Evolutionary conservation across 345 rosid species (phyloP).

Genomic region (Melaleuca quinquenervia): DNA sequence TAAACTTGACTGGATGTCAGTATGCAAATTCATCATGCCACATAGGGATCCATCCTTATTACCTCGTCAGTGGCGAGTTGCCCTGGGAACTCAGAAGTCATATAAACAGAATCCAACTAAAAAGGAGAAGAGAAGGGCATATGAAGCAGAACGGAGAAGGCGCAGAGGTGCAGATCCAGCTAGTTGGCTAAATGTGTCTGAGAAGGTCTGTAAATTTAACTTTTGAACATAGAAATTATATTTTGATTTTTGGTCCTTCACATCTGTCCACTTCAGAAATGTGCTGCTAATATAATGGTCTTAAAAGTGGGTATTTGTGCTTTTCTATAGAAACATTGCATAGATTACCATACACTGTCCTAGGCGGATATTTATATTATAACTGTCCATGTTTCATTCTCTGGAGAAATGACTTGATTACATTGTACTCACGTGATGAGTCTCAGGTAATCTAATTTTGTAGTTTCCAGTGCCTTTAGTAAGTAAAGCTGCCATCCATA

Average conservation of each 20-base stretch:
- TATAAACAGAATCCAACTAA: slow-evolving; percentile 62
- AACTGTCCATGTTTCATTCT: neutral
- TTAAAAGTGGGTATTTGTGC: neutral
- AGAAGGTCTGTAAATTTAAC: slow-evolving; percentile 23
- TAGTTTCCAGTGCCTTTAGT: neutral
- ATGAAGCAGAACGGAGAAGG: slow-evolving; percentile 55
- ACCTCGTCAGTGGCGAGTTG: slow-evolving; percentile 81
- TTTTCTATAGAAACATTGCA: neutral
- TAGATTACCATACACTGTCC: neutral
- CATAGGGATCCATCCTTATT: slow-evolving; percentile 80
- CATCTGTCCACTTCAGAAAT: neutral
- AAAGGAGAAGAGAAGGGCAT: slow-evolving; percentile 69
- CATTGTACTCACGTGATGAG: neutral
- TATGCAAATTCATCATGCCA: slow-evolving; percentile 79
- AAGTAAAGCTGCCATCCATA: neutral
- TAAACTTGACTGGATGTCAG: slow-evolving; percentile 85
- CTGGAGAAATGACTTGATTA: neutral
- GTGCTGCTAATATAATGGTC: neutral
- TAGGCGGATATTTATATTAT: neutral
- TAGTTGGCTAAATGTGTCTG: slow-evolving; percentile 33
- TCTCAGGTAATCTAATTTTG: neutral
- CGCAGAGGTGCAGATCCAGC: slow-evolving; percentile 29
- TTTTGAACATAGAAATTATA: neutral
- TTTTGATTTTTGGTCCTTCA: neutral
- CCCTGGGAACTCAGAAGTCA: slow-evolving; percentile 88